Evolutionary conservation across 2,329 filamentous ascomycete genomes (phyloP).

Genomic region (Pseudogymnoascus sp.): DNA sequence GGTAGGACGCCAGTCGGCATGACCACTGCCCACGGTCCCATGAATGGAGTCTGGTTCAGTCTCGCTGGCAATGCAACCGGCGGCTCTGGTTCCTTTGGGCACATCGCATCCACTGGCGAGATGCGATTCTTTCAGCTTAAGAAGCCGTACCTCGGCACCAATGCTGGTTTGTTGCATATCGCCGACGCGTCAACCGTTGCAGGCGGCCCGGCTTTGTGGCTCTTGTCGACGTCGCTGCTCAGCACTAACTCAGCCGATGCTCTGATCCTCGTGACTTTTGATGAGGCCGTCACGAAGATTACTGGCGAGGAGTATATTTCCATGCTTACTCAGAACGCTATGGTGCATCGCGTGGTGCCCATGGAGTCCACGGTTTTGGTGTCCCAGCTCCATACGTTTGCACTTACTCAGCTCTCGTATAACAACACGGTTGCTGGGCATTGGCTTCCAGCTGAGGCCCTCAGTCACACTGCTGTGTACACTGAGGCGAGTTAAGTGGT

Average conservation of each 20-base stretch:
- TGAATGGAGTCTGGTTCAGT: slow-evolving; percentile 8
- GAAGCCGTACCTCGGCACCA: background rate
- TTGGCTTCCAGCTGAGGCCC: slow-evolving; percentile 4
- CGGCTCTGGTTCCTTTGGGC: slow-evolving; percentile 7
- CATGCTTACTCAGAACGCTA: slow-evolving; percentile 9
- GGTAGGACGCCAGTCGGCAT: slow-evolving; percentile 8
- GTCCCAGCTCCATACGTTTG: slow-evolving; percentile 9
- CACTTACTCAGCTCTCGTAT: background rate
- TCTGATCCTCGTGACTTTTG: slow-evolving; percentile 8
- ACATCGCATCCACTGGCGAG: slow-evolving; percentile 9
- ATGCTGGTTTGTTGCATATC: slow-evolving; percentile 8
- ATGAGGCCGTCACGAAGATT: background rate
- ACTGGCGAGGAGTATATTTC: slow-evolving; percentile 9
- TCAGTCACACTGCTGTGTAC: slow-evolving; percentile 4
- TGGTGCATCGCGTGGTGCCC: slow-evolving; percentile 9
- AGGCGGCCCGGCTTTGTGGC: slow-evolving; percentile 10
- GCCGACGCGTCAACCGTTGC: slow-evolving; percentile 4
- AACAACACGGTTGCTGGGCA: slow-evolving; percentile 1
- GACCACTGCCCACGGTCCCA: background rate
- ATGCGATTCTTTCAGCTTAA: slow-evolving; percentile 9
- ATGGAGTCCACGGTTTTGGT: slow-evolving; percentile 4
- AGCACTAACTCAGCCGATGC: slow-evolving; percentile 1
- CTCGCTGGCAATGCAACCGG: slow-evolving; percentile 8
- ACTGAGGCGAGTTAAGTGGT: background rate
- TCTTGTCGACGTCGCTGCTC: slow-evolving; percentile 7